A percentile compares a stretch with the other conserved stretches of the same genome.
These are phyloP conservation scores for Salpingoeca rosetta DNA, from an alignment of 78 protist species.

Conservation along the genomic window DNA sequence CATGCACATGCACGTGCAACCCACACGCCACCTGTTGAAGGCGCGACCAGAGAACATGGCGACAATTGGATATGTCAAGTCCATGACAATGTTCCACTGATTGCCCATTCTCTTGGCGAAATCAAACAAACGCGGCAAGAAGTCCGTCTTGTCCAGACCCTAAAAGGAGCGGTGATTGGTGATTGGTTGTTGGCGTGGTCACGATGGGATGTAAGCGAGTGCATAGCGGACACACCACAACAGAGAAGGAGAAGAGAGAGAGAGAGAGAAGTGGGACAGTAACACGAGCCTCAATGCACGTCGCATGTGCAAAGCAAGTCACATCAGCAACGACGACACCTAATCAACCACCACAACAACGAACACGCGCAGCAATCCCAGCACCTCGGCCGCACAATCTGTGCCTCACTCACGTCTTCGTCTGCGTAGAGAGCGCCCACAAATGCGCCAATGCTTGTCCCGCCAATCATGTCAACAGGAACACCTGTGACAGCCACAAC, in stretches of 20 bases:
- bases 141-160: neutral
- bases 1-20: neutral
- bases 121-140: neutral
- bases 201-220: too few relatives aligned
- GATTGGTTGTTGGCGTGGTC: neutral
- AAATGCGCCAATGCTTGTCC: conserved; percentile 20
- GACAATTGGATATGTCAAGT: neutral
- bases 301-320: too few relatives aligned
- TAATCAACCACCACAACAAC: too few relatives aligned
- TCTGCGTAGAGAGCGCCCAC: conserved; percentile 8
- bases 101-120: neutral
- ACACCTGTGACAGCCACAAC: too few relatives aligned
- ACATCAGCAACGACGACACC: neutral
- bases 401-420: neutral
- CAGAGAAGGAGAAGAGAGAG: neutral
- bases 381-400: neutral
- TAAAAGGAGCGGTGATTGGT: neutral
- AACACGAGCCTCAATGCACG: neutral
- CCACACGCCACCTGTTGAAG: neutral
- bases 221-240: too few relatives aligned
- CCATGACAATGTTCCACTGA: neutral
- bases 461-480: conserved; percentile 26
- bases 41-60: neutral
- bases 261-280: neutral
- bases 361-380: neutral